Percentiles rank a stretch among this genome's conserved stretches.
These are phyloP conservation scores for Neospermospora avenae DNA, from an alignment of 2,329 filamentous ascomycete species.

Conservation along the genomic window DNA sequence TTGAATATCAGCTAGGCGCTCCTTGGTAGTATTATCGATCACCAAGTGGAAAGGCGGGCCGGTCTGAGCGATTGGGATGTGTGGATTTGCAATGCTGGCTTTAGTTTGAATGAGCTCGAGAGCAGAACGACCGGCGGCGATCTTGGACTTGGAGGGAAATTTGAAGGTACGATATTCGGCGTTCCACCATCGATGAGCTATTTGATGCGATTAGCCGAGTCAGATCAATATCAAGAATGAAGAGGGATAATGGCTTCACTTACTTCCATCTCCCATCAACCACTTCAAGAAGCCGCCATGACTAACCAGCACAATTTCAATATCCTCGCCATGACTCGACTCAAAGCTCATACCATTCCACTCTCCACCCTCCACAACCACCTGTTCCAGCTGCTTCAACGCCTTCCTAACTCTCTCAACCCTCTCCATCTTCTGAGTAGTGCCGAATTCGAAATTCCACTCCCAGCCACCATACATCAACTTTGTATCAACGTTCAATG, in stretches of 20 bases:
- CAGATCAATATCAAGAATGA: not conserved
- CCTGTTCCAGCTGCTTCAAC: slow-evolving; percentile 1
- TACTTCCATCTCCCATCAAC: slow-evolving; percentile 3
- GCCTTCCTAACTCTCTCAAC: slow-evolving; percentile 1
- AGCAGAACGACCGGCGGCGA: not conserved
- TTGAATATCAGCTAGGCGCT: not conserved
- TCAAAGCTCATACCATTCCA: slow-evolving; percentile 13
- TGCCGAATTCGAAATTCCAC: not conserved
- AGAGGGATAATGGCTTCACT: not conserved
- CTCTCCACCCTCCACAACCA: slow-evolving; percentile 2
- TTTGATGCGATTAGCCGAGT: not conserved
- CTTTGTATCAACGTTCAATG: not conserved
- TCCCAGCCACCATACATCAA: slow-evolving; percentile 5
- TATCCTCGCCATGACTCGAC: not conserved
- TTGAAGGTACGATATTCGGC: not conserved
- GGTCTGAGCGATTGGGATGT: not conserved
- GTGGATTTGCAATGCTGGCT: not conserved
- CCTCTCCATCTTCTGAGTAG: not conserved
- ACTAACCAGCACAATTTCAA: slow-evolving; percentile 12
- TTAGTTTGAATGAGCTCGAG: not conserved
- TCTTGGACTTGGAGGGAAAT: not conserved
- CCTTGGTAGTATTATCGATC: not conserved
- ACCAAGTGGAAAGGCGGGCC: not conserved
- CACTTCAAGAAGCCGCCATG: slow-evolving; percentile 12
- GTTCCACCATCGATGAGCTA: not conserved